Evolutionary conservation across 192 early-diverging fungal genomes (phyloP).

Genomic region (Diversispora epigaea): DNA sequence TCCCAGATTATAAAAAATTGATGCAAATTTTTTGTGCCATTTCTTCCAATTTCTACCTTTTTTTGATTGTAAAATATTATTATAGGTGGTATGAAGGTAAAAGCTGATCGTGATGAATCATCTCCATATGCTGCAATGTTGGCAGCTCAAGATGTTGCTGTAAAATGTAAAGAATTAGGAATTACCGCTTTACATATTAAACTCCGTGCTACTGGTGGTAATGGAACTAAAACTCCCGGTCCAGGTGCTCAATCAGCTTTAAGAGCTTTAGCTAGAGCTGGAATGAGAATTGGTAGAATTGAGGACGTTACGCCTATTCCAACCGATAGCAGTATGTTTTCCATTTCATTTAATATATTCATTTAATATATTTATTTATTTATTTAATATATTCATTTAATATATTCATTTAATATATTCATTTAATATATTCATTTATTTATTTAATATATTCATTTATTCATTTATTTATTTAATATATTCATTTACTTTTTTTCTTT

Average conservation of each 20-base stretch:
- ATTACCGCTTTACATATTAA: constrained; percentile 99
- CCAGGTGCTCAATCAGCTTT: constrained; percentile 97
- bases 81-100: constrained; percentile 99
- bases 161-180: constrained; percentile 98
- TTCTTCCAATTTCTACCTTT: constrained; percentile 11
- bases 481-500: not conserved
- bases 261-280: constrained; percentile 97
- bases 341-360: not conserved
- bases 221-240: constrained; percentile 96
- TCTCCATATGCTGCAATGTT: constrained; percentile 99
- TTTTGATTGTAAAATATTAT: not conserved
- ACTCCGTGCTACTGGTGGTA: constrained; percentile 99
- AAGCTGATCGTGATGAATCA: constrained; percentile 99
- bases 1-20: constrained; percentile 39
- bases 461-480: too few species aligned
- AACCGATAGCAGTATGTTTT: constrained; percentile 78
- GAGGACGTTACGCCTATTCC: constrained; percentile 98
- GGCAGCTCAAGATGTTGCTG: constrained; percentile 98
- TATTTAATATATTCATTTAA: not conserved
- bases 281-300: constrained; percentile 99
- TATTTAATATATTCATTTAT: too few species aligned
- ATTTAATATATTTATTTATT: too few species aligned
- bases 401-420: not conserved
- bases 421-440: not conserved
- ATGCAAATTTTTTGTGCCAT: not conserved